Evolutionary conservation across 2,329 filamentous ascomycete species (phyloP).

Genomic region (Botrytis elliptica): DNA sequence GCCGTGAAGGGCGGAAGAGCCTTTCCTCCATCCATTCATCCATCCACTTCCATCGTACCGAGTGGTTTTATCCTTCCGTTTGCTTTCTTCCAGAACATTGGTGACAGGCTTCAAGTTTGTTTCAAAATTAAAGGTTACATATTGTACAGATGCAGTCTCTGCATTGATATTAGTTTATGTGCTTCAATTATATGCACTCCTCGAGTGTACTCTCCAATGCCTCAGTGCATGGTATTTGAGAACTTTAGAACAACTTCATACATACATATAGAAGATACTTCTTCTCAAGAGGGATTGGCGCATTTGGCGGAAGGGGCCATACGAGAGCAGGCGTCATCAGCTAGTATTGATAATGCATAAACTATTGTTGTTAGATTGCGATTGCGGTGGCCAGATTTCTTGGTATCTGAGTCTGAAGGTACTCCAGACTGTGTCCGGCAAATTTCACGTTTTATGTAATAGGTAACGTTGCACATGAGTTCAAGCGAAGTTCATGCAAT

Average conservation of each 20-base stretch:
- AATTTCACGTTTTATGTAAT: not conserved
- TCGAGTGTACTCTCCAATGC: not conserved
- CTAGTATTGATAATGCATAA: conserved; percentile 3
- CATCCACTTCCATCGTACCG: not conserved
- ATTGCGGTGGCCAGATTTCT: not conserved
- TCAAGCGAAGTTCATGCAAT: not conserved
- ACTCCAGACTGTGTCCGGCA: not conserved
- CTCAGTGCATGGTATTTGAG: not conserved
- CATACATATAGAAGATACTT: not conserved
- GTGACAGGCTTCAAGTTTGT: not conserved
- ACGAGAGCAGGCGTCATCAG: not conserved
- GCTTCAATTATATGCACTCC: not conserved
- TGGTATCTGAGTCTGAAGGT: not conserved
- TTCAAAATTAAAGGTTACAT: not conserved
- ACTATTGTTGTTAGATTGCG: not conserved
- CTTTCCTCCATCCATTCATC: not conserved
- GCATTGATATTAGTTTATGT: not conserved
- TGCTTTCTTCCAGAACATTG: not conserved
- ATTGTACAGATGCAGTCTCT: not conserved
- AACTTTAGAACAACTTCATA: not conserved
- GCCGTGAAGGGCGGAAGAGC: not conserved
- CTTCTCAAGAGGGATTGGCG: not conserved
- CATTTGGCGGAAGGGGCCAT: too few relatives aligned
- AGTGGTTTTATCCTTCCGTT: not conserved
- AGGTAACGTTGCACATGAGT: not conserved